A percentile compares a stretch with the other conserved stretches of the same genome.
These are phyloP conservation scores for Pleomassaria siparia DNA, from an alignment of 2,329 filamentous ascomycete species.

Conservation along the genomic window DNA sequence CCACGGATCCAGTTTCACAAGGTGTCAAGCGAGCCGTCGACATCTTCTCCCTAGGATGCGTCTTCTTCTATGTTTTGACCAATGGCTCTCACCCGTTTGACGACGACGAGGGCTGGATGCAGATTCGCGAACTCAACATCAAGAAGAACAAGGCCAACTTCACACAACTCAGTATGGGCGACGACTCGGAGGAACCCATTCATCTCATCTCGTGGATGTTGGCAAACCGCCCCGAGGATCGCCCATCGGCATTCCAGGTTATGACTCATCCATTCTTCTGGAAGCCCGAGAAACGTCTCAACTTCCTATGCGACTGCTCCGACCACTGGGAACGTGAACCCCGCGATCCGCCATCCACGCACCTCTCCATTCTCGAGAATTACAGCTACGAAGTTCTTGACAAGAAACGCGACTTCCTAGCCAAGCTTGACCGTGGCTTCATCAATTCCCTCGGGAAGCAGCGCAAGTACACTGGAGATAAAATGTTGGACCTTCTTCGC, in stretches of 20 bases:
- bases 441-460: constrained; percentile 90
- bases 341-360: constrained; percentile 74
- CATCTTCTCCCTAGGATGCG: constrained; percentile 93
- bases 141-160: constrained; percentile 83
- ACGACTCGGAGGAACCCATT: constrained; percentile 82
- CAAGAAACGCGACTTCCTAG: constrained; percentile 74
- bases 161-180: constrained; percentile 72
- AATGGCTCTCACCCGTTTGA: constrained; percentile 92
- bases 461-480: constrained; percentile 85
- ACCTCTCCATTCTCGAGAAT: constrained; percentile 62
- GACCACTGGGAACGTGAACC: constrained; percentile 95
- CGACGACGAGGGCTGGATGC: constrained; percentile 90
- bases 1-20: constrained; percentile 54
- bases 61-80: constrained; percentile 99
- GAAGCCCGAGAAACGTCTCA: constrained; percentile 82
- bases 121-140: constrained; percentile 84
- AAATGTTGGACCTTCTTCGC: constrained; percentile 81
- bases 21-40: constrained; percentile 95
- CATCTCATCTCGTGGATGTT: constrained; percentile 86
- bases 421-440: constrained; percentile 74
- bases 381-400: constrained; percentile 50
- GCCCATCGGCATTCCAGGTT: constrained; percentile 75
- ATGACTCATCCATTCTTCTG: constrained; percentile 98
- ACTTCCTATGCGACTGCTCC: constrained; percentile 93
- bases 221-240: constrained; percentile 62